phyloP scores from a whole-genome alignment of 257 asterid genomes.

The Agastache rugosa region DNA sequence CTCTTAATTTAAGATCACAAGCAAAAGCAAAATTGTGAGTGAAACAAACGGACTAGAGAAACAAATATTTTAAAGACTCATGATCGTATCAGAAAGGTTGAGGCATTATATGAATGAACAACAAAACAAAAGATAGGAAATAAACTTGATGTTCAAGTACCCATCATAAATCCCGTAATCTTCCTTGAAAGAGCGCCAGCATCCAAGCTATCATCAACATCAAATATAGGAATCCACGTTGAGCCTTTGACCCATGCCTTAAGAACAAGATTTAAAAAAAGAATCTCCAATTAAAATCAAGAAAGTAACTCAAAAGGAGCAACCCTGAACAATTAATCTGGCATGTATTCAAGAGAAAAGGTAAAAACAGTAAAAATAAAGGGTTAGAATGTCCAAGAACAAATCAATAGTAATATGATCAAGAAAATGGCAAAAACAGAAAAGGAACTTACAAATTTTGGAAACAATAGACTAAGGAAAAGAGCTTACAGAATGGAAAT shows the following conservation, averaged over 20 bases:
- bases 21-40: too few species aligned
- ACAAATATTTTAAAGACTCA: too few species aligned
- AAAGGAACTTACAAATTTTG: not conserved
- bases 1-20: too few species aligned
- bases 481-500: not conserved
- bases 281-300: constrained; percentile 19
- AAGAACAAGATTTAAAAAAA: constrained; percentile 41
- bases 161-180: constrained; percentile 78
- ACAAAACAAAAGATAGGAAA: constrained; percentile 16
- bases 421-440: not conserved
- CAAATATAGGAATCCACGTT: constrained; percentile 89
- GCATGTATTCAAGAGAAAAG: constrained; percentile 17
- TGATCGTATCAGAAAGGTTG: too few species aligned
- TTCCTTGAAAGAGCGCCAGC: constrained; percentile 72
- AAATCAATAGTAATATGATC: not conserved
- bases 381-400: not conserved
- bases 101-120: constrained; percentile 13
- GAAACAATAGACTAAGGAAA: not conserved
- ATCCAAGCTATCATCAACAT: constrained; percentile 68
- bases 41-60: too few species aligned
- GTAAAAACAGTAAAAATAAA: not conserved
- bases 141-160: constrained; percentile 44
- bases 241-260: constrained; percentile 98
- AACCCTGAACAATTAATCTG: not conserved
- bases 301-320: constrained; percentile 12